These are phyloP conservation scores for Annona cherimola DNA, from an alignment of 164 flowering plant genomes.

Conservation along the genomic window DNA sequence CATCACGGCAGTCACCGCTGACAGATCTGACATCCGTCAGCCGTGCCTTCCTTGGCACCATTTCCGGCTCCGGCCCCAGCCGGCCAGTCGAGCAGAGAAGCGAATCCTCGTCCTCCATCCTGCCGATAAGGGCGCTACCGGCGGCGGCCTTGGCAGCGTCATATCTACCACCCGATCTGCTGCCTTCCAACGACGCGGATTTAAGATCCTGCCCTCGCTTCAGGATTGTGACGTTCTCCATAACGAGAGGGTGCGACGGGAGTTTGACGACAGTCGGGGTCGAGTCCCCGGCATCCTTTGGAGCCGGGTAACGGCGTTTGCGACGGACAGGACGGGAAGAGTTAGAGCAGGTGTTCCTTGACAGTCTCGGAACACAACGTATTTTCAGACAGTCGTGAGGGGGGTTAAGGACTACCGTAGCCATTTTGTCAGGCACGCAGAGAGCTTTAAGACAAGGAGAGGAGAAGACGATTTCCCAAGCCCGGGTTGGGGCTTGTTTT, in stretches of 20 bases:
- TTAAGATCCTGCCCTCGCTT: conserved; percentile 14
- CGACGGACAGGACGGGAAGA: conserved; percentile 5
- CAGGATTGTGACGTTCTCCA: conserved; percentile 14
- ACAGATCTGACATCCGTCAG: neutral
- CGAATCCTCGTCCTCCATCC: neutral
- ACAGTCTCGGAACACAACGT: neutral
- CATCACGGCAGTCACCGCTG: neutral
- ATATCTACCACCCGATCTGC: neutral
- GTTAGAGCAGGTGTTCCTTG: neutral
- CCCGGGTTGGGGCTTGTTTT: neutral
- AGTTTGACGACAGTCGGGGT: neutral
- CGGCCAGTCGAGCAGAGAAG: conserved; percentile 5
- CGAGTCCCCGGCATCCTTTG: neutral
- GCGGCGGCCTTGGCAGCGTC: neutral
- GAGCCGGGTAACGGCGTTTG: neutral
- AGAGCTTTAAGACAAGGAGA: neutral
- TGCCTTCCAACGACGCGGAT: neutral
- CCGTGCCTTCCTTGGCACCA: conserved; percentile 11
- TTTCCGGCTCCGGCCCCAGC: conserved; percentile 14
- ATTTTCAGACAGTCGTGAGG: conserved; percentile 5
- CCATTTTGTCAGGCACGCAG: neutral
- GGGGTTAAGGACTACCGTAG: neutral
- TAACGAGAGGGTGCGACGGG: conserved; percentile 3
- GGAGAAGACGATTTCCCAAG: neutral
- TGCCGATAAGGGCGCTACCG: neutral